A percentile compares a stretch with the other conserved stretches of the same genome.
phyloP scores from a whole-genome alignment of 2,329 filamentous ascomycete genomes.

The Coccinonectria pachysandricola region DNA sequence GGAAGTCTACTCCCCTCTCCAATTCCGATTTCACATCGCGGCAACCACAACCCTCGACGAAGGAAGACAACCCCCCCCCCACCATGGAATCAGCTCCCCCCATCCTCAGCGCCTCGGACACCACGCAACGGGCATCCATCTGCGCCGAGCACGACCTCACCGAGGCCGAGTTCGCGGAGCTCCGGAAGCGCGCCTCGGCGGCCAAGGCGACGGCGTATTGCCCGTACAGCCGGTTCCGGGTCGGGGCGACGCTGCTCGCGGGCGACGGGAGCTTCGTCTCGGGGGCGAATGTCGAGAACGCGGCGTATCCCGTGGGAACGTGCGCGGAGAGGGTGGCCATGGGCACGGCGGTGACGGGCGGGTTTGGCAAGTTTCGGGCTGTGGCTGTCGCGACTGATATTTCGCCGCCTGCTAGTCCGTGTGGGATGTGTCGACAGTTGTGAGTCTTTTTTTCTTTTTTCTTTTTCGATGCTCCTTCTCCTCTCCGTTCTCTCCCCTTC shows the following conservation, averaged over 20 bases:
- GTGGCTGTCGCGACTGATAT: slow-evolving; percentile 81
- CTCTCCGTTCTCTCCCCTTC: slow-evolving; percentile 2
- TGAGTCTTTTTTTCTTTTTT: slow-evolving; percentile 34
- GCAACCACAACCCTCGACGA: too few relatives aligned
- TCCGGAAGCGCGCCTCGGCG: slow-evolving; percentile 52
- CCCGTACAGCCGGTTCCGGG: slow-evolving; percentile 86
- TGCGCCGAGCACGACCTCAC: slow-evolving; percentile 39
- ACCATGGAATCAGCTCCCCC: slow-evolving; percentile 11
- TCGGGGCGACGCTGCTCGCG: slow-evolving; percentile 68
- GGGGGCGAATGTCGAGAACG: slow-evolving; percentile 91
- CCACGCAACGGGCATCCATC: slow-evolving; percentile 15
- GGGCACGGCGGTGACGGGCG: slow-evolving; percentile 61
- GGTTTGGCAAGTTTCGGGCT: slow-evolving; percentile 55
- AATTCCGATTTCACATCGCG: too few relatives aligned
- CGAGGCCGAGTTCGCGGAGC: slow-evolving; percentile 50
- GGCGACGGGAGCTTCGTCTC: slow-evolving; percentile 29
- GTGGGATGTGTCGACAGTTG: slow-evolving; percentile 95
- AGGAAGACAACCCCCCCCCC: neutral
- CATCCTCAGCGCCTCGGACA: slow-evolving; percentile 20
- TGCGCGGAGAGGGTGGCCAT: slow-evolving; percentile 92
- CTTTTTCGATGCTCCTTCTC: slow-evolving; percentile 1
- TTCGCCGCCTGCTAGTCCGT: slow-evolving; percentile 60
- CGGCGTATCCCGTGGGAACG: slow-evolving; percentile 84
- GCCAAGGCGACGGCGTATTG: slow-evolving; percentile 79
- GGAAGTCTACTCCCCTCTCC: too few relatives aligned